These are phyloP conservation scores for Syncephalastrum monosporum DNA, from an alignment of 371 early-diverging fungal genomes.

Conservation along the genomic window DNA sequence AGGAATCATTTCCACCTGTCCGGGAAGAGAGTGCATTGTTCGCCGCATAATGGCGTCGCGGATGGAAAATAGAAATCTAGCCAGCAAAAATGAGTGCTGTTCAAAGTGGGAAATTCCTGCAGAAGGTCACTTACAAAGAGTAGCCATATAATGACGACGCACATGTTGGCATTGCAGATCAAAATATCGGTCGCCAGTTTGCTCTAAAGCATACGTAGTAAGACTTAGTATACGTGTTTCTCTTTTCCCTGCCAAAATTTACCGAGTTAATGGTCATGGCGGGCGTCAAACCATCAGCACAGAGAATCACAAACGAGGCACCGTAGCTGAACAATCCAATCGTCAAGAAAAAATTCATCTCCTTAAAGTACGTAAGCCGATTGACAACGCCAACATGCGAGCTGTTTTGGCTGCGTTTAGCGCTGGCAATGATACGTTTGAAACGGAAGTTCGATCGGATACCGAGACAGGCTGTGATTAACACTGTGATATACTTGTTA, in stretches of 20 bases:
- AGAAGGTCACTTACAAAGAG: conserved; percentile 28
- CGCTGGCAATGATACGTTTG: conserved; percentile 17
- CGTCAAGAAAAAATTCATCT: conserved; percentile 48
- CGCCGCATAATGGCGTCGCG: conserved; percentile 16
- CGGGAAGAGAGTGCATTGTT: conserved; percentile 1
- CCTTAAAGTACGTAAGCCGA: conserved; percentile 48
- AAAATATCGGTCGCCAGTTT: conserved; percentile 40
- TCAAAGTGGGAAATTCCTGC: background rate
- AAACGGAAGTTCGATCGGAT: conserved; percentile 44
- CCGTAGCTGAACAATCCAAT: conserved; percentile 28
- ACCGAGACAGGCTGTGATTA: conserved; percentile 36
- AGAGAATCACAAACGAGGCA: conserved; percentile 29
- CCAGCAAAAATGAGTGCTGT: background rate
- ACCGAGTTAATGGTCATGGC: conserved; percentile 20
- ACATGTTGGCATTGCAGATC: conserved; percentile 34
- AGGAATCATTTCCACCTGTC: conserved; percentile 8
- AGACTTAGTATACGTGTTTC: background rate
- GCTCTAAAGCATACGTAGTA: conserved; percentile 4
- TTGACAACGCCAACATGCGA: conserved; percentile 18
- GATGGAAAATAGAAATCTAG: conserved; percentile 48
- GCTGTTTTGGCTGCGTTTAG: conserved; percentile 7
- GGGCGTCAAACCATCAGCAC: conserved; percentile 40
- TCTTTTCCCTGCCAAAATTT: conserved; percentile 8
- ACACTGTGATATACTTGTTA: conserved; percentile 12
- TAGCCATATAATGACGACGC: conserved; percentile 31